Conservation (phyloP, 2,329 filamentous ascomycete species). For the Sporothrix schenckii region DNA sequence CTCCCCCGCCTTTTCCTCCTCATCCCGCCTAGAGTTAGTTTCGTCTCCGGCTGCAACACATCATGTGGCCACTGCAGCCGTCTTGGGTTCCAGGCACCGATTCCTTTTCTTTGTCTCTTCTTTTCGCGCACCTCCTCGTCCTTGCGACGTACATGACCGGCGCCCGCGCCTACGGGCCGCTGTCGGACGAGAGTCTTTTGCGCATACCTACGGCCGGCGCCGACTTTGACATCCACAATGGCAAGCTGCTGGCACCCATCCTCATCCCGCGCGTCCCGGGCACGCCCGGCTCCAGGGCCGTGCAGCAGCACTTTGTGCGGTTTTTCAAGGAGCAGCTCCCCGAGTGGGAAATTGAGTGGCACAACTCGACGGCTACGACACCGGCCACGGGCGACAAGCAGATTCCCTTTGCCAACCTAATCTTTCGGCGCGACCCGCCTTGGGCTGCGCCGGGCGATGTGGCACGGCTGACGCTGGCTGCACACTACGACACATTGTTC, state of each 20-base stretch:
- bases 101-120: background rate
- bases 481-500: constrained; percentile 89
- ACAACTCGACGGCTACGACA: constrained; percentile 87
- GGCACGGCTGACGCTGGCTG: constrained; percentile 79
- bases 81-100: background rate
- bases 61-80: constrained; percentile 22
- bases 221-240: constrained; percentile 78
- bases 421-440: constrained; percentile 85
- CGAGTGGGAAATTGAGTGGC: constrained; percentile 76
- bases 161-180: constrained; percentile 50
- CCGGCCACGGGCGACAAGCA: constrained; percentile 70
- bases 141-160: constrained; percentile 35
- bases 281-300: constrained; percentile 71
- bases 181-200: constrained; percentile 75
- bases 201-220: constrained; percentile 70
- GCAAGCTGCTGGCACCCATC: constrained; percentile 80
- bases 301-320: constrained; percentile 78
- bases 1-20: background rate
- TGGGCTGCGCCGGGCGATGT: constrained; percentile 75
- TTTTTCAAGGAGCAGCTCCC: constrained; percentile 79
- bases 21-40: background rate
- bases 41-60: background rate
- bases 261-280: constrained; percentile 86
- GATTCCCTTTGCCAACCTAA: constrained; percentile 83
- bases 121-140: constrained; percentile 33